Conservation (phyloP, 345 rosid genomes). For the Clausena lansium region DNA sequence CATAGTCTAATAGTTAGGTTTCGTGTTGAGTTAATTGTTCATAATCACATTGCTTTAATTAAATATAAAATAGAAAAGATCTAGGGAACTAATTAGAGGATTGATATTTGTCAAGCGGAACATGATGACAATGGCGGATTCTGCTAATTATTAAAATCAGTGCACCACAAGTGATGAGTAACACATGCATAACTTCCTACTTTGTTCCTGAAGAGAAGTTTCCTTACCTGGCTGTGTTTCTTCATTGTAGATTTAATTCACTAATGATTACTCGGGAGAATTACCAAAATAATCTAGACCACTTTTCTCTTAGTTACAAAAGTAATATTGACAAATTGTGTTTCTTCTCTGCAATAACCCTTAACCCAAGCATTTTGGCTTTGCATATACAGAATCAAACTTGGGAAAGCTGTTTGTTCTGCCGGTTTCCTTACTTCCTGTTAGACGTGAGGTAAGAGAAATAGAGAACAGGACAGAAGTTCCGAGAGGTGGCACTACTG, state of each 20-base stretch:
- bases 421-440: constrained; percentile 28
- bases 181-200: not conserved
- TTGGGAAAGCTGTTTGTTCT: constrained; percentile 34
- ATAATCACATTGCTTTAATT: not conserved
- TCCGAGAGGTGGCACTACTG: constrained; percentile 33
- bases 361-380: not conserved
- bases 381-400: constrained; percentile 32
- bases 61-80: not conserved
- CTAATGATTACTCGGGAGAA: not conserved
- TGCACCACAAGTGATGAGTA: not conserved
- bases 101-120: not conserved
- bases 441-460: constrained; percentile 33
- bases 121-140: not conserved
- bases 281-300: not conserved
- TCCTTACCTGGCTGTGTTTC: not conserved
- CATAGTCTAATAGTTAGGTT: not conserved
- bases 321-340: not conserved
- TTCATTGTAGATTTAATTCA: not conserved
- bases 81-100: not conserved
- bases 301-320: not conserved
- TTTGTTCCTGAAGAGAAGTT: not conserved
- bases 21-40: not conserved
- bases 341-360: not conserved
- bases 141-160: not conserved
- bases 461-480: constrained; percentile 35